A percentile compares a stretch with the other conserved stretches of the same genome.
These are phyloP conservation scores for Amphibolis antarctica DNA, from an alignment of 106 monocot species.

Conservation along the genomic window DNA sequence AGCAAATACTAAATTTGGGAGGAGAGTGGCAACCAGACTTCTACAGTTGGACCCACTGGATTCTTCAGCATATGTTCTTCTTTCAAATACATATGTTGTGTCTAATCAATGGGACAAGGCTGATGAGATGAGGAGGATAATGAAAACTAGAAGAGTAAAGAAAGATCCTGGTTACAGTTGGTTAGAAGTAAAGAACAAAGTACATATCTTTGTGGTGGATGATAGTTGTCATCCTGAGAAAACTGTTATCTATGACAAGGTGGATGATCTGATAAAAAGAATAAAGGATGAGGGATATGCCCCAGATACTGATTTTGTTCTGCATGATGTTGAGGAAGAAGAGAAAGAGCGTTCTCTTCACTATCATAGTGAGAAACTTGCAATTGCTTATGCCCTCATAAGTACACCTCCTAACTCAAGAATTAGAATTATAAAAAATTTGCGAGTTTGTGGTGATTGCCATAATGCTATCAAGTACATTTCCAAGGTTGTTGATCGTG, in stretches of 20 bases:
- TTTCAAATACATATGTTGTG: constrained; percentile 58
- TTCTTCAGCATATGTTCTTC: constrained; percentile 67
- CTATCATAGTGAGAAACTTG: constrained; percentile 55
- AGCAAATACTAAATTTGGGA: constrained; percentile 39
- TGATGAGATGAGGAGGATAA: constrained; percentile 30
- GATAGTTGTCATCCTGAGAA: constrained; percentile 44
- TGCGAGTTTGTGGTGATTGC: constrained; percentile 48
- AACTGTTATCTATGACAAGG: constrained; percentile 25
- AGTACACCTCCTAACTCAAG: constrained; percentile 13
- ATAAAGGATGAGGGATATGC: constrained; percentile 55
- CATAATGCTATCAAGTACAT: constrained; percentile 63
- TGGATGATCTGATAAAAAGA: constrained; percentile 39
- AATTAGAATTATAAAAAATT: constrained; percentile 39
- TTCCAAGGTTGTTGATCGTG: constrained; percentile 30
- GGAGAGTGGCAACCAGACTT: constrained; percentile 32
- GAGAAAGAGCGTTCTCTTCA: constrained; percentile 41
- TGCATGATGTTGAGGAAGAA: constrained; percentile 49
- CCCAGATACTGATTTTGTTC: constrained; percentile 34
- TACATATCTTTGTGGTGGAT: constrained; percentile 40
- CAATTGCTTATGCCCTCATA: constrained; percentile 49
- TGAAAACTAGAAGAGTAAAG: constrained; percentile 45
- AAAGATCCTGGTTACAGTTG: constrained; percentile 68
- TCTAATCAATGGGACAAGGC: constrained; percentile 39
- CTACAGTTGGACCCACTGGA: constrained; percentile 41
- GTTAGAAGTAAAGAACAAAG: constrained; percentile 32